Percentiles rank a stretch among this genome's conserved stretches.
Conservation (phyloP, 768 basidiomycete genomes). For the Mrakia gelida region DNA sequence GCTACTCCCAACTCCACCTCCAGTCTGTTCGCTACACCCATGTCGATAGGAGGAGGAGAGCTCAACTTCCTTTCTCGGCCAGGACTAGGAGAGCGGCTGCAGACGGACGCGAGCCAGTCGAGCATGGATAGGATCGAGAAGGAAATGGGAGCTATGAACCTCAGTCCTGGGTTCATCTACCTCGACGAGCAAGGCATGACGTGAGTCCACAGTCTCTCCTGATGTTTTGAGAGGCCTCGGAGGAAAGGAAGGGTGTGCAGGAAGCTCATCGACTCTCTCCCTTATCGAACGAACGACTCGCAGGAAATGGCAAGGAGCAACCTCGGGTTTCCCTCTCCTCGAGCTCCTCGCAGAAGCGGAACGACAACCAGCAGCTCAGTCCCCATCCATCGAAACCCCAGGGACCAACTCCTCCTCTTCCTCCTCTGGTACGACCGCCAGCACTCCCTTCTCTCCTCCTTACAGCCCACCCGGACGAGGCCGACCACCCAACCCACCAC, state of each 20-base stretch:
- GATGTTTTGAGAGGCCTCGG: too few species aligned
- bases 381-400: constrained; percentile 10
- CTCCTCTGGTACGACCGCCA: constrained; percentile 16
- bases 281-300: background rate
- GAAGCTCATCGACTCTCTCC: background rate
- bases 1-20: background rate
- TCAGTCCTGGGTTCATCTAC: constrained; percentile 42
- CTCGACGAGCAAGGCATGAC: constrained; percentile 45
- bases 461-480: constrained; percentile 18
- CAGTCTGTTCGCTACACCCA: constrained; percentile 2
- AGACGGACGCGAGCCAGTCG: constrained; percentile 26
- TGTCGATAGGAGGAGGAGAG: constrained; percentile 1
- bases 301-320: constrained; percentile 58
- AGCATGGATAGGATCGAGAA: constrained; percentile 41
- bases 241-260: background rate
- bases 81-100: background rate
- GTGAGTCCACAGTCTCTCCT: constrained; percentile 4
- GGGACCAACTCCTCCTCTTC: background rate
- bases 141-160: constrained; percentile 44
- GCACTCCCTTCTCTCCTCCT: constrained; percentile 41
- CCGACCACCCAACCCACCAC: background rate
- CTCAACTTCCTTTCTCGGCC: constrained; percentile 23
- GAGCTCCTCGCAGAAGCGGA: constrained; percentile 75
- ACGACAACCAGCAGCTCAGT: constrained; percentile 24
- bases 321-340: constrained; percentile 82